Conservation (phyloP, 495 filamentous ascomycete genomes). For the Xylaria cubensis region DNA sequence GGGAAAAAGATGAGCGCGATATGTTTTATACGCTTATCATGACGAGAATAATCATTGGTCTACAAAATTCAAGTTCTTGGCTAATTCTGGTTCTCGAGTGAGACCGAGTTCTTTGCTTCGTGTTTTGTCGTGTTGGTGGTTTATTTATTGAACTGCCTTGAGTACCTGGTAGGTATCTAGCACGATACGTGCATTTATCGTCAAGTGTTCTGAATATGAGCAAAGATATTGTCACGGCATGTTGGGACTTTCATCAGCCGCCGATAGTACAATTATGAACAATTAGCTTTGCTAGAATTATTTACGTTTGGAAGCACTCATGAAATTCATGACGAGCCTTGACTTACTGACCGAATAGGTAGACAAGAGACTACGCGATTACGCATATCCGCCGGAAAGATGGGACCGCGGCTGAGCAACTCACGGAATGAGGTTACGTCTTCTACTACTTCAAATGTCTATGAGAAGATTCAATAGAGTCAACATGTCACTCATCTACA, state of each 20-base stretch:
- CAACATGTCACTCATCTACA: not conserved
- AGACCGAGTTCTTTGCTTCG: not conserved
- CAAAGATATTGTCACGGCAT: not conserved
- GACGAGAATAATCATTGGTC: constrained; percentile 5
- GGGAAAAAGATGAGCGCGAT: constrained; percentile 7
- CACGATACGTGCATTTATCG: no score
- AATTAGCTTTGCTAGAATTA: not conserved
- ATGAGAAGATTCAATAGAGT: not conserved
- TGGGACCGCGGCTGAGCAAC: not conserved
- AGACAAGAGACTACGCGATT: not conserved
- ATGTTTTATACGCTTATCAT: constrained; percentile 6
- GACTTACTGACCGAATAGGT: not conserved
- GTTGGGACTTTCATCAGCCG: not conserved
- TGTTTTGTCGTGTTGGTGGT: not conserved
- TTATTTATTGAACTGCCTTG: not conserved
- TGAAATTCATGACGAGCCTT: not conserved
- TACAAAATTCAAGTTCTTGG: constrained; percentile 14
- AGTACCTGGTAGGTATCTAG: not conserved
- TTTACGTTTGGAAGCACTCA: not conserved
- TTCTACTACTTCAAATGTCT: not conserved
- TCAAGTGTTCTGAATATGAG: not conserved
- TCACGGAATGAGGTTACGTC: not conserved
- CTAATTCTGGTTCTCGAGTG: not conserved
- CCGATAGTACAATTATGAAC: not conserved
- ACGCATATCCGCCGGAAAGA: not conserved